phyloP scores from a whole-genome alignment of 1,284 basidiomycete genomes.

The Cryptococcus sp. region DNA sequence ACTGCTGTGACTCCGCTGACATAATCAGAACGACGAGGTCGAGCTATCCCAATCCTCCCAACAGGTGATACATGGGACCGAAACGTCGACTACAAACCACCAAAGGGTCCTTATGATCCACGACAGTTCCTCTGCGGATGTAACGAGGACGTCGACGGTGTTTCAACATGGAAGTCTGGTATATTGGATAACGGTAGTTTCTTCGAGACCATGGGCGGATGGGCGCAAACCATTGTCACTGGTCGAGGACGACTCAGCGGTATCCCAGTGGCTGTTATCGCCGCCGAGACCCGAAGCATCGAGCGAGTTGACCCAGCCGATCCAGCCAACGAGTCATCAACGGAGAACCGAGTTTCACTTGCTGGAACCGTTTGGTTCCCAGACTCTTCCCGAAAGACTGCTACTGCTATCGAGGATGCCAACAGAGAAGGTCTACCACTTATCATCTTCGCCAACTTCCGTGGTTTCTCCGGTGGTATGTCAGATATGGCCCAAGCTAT shows the following conservation, averaged over 20 bases:
- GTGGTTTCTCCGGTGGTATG: constrained; percentile 95
- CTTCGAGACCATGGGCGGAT: constrained; percentile 58
- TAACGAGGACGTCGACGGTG: constrained; percentile 65
- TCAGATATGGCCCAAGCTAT: constrained; percentile 72
- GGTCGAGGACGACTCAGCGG: constrained; percentile 95
- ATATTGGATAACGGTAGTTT: constrained; percentile 98
- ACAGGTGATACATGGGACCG: constrained; percentile 85
- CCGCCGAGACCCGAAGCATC: constrained; percentile 83
- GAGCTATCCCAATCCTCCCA: constrained; percentile 66
- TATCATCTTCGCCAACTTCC: constrained; percentile 99
- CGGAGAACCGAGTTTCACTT: constrained; percentile 97
- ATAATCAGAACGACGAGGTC: constrained; percentile 58
- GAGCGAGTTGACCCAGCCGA: constrained; percentile 97
- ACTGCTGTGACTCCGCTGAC: neutral
- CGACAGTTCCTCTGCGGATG: constrained; percentile 97
- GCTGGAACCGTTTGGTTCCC: constrained; percentile 99
- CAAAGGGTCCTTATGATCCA: constrained; percentile 94
- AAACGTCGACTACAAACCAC: constrained; percentile 81
- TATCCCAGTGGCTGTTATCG: constrained; percentile 96
- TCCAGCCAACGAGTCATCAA: constrained; percentile 96
- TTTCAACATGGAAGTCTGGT: constrained; percentile 71
- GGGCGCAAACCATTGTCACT: constrained; percentile 93
- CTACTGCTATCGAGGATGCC: constrained; percentile 98
- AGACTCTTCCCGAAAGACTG: constrained; percentile 99
- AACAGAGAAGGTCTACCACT: constrained; percentile 94